Conservation (phyloP, 768 basidiomycete species). For the Strobilomyces echinocephalus region DNA sequence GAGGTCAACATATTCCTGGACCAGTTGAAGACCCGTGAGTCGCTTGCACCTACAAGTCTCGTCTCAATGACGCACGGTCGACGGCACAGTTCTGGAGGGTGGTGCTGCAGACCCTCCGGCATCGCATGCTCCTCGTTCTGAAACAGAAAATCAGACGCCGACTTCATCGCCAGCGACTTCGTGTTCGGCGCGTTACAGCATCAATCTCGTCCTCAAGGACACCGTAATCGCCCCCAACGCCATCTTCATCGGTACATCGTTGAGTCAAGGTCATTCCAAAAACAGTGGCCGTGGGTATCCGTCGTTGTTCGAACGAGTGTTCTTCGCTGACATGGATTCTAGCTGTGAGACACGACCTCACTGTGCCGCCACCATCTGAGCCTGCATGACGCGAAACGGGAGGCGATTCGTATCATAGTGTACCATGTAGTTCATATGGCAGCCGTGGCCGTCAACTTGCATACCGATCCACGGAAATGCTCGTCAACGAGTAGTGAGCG, state of each 20-base stretch:
- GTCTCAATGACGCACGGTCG: neutral
- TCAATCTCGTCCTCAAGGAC: neutral
- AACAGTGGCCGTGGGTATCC: neutral
- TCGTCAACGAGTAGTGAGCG: neutral
- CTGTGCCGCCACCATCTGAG: neutral
- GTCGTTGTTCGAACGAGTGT: neutral
- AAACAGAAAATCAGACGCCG: neutral
- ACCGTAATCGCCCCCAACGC: neutral
- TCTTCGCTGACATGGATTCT: neutral
- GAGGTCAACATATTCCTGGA: neutral
- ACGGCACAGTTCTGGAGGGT: neutral
- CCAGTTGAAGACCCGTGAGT: neutral
- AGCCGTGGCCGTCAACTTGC: neutral
- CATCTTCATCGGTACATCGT: neutral
- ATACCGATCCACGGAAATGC: neutral
- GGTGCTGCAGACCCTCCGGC: neutral
- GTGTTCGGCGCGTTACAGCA: neutral
- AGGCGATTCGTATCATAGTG: neutral
- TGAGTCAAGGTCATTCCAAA: neutral
- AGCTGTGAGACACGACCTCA: neutral
- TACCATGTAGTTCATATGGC: neutral
- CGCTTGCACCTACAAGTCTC: neutral
- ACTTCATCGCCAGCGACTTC: neutral
- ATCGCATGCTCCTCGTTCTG: neutral
- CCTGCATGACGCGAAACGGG: neutral